A percentile compares a stretch with the other conserved stretches of the same genome.
Conservation (phyloP, 345 rosid genomes). For the Mangifera indica region DNA sequence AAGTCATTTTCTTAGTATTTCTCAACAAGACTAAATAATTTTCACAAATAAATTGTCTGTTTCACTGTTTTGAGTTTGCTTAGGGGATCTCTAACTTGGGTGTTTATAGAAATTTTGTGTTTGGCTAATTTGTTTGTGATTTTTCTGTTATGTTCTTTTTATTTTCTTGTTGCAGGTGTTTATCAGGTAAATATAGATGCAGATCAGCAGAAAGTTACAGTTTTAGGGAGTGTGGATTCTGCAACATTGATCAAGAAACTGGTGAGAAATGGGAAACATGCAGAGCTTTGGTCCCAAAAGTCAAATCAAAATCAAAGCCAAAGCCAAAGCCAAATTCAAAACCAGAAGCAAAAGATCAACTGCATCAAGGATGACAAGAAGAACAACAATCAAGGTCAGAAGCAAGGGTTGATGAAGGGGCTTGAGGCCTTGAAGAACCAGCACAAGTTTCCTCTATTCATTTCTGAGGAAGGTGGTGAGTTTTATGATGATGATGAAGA, state of each 20-base stretch:
- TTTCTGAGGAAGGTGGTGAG: conserved; percentile 48
- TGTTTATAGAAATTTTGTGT: background rate
- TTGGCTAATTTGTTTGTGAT: background rate
- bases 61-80: conserved; percentile 1
- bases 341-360: conserved; percentile 39
- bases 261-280: conserved; percentile 65
- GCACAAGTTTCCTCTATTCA: conserved; percentile 32
- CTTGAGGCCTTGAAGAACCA: conserved; percentile 51
- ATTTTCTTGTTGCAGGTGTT: conserved; percentile 48
- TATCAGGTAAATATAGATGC: conserved; percentile 64
- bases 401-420: conserved; percentile 44
- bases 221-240: conserved; percentile 65
- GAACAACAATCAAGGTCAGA: conserved; percentile 41
- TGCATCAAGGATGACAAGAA: conserved; percentile 39
- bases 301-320: conserved; percentile 47
- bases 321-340: conserved; percentile 42
- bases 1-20: background rate
- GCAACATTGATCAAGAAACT: conserved; percentile 69
- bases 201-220: conserved; percentile 74
- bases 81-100: background rate
- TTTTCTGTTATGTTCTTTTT: conserved; percentile 10
- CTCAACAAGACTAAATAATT: conserved; percentile 5
- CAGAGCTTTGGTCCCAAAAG: conserved; percentile 71
- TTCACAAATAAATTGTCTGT: too few species aligned
- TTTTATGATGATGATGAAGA: conserved; percentile 36